phyloP scores from a whole-genome alignment of 2,329 filamentous ascomycete species.

The Beauveria medogensis region DNA sequence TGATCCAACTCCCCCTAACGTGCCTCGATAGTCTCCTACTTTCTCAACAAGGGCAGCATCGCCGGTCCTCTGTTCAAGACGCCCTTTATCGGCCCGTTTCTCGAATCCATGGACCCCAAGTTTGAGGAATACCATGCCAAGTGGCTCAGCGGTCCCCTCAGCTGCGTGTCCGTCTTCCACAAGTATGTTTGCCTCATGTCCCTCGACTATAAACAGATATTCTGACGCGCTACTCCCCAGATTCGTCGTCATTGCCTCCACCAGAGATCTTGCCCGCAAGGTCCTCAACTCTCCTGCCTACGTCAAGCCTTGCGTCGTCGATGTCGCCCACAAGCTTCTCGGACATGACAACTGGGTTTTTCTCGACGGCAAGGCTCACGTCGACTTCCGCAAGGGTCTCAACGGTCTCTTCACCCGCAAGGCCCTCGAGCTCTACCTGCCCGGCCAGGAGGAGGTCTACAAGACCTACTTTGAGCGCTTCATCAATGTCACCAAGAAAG shows the following conservation, averaged over 20 bases:
- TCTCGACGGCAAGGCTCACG: conserved; percentile 86
- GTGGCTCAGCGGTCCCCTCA: conserved; percentile 84
- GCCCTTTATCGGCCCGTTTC: conserved; percentile 90
- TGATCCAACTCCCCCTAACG: not conserved
- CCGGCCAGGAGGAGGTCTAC: conserved; percentile 88
- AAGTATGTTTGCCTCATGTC: conserved; percentile 53
- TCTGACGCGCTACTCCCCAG: conserved; percentile 33
- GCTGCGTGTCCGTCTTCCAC: conserved; percentile 98
- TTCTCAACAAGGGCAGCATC: conserved; percentile 67
- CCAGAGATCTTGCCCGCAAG: conserved; percentile 90
- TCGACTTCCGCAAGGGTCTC: conserved; percentile 94
- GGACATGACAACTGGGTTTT: conserved; percentile 95
- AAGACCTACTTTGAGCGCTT: conserved; percentile 77
- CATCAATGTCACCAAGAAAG: conserved; percentile 63
- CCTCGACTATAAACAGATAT: not conserved
- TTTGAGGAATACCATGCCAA: conserved; percentile 88
- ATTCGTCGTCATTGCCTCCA: conserved; percentile 94
- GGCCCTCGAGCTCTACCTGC: conserved; percentile 80
- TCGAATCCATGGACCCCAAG: conserved; percentile 84
- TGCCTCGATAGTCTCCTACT: conserved; percentile 57
- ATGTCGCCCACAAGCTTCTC: conserved; percentile 87
- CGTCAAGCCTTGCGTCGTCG: conserved; percentile 94
- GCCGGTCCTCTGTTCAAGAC: conserved; percentile 67
- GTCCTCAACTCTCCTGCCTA: conserved; percentile 89
- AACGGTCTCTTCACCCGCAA: conserved; percentile 91